Percentiles rank a stretch among this genome's conserved stretches.
Conservation (phyloP, 2,329 filamentous ascomycete species). For the Sporothrix phasma region DNA sequence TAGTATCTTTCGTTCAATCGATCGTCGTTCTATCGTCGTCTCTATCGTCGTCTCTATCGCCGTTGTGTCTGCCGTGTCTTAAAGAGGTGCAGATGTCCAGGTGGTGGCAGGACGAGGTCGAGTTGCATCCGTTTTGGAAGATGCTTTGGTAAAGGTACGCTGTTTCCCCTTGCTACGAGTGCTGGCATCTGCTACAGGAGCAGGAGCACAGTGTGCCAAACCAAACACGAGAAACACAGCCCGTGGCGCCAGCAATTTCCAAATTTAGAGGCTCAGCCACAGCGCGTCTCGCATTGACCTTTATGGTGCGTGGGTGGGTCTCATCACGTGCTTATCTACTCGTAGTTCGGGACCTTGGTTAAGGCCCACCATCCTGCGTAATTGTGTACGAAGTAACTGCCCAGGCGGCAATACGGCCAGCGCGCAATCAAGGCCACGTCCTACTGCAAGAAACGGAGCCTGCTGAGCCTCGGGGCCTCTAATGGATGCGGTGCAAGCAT, state of each 20-base stretch:
- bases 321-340: constrained; percentile 5
- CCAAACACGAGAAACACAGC: constrained; percentile 8
- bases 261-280: constrained; percentile 12
- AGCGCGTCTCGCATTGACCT: neutral
- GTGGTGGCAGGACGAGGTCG: neutral
- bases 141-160: neutral
- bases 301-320: neutral
- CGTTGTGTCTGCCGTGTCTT: neutral
- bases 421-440: neutral
- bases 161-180: neutral
- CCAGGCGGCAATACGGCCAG: too few species aligned
- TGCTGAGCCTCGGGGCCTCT: neutral
- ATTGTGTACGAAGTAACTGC: too few species aligned
- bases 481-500: neutral
- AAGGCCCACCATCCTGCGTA: neutral
- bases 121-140: neutral
- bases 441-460: neutral
- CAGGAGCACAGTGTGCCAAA: neutral
- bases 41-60: neutral
- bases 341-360: neutral
- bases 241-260: constrained; percentile 2
- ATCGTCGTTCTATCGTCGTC: too few species aligned
- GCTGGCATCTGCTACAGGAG: neutral
- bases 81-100: neutral
- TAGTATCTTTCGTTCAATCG: too few species aligned